Base-by-base conservation (phyloP, 306 rosid genomes). In the Biancaea sappan region DNA sequence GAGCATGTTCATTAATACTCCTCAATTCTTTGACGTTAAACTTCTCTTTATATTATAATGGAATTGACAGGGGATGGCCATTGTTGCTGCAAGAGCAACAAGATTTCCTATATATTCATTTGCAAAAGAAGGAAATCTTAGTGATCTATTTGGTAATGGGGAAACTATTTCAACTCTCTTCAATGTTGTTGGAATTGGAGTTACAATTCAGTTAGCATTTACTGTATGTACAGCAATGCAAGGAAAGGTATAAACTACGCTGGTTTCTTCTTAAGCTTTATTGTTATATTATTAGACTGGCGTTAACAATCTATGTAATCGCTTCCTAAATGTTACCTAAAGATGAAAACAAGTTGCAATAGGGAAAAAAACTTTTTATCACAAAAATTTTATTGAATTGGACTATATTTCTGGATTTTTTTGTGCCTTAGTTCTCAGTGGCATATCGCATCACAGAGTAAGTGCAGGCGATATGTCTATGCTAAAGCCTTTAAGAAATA, bases 61-160 rank as follows among this genome's bases (percentile, higher is more conserved):
- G 85, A 54, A 34, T 80, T 62, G 66, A 81, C 79, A 94, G 97
- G 99, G 99, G 44, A 91, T 94, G 93, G 99, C 96, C 40, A 89
- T 92, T 67, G 99, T 92, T 82, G 99, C 99, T 24, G 99, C 99
- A 29, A 91, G 97, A 82, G 99, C 99, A 61, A 94, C 99, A 46
- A 86, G 99, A 72, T 86, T 94, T 81, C 99, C 99, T n/a, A 94
- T 94, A 83, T 94, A 94, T 88, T 94, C 99, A 44, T 94, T 92
- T 80, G 97, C 97, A 15, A 94, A 88, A 88, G 99, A 94, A 84
- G 97, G 99, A 77, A 94, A 94, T 87, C 96, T 94, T 62, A 94
- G 99, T 66, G 99, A 94, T 77, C 93, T 94, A 18, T 94, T 92
- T 78, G 99, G 97, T 38, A 94, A 94, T 84, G 99, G 99, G 73